phyloP scores from a whole-genome alignment of 1,284 basidiomycete genomes.

The Trichosporon asahii region DNA sequence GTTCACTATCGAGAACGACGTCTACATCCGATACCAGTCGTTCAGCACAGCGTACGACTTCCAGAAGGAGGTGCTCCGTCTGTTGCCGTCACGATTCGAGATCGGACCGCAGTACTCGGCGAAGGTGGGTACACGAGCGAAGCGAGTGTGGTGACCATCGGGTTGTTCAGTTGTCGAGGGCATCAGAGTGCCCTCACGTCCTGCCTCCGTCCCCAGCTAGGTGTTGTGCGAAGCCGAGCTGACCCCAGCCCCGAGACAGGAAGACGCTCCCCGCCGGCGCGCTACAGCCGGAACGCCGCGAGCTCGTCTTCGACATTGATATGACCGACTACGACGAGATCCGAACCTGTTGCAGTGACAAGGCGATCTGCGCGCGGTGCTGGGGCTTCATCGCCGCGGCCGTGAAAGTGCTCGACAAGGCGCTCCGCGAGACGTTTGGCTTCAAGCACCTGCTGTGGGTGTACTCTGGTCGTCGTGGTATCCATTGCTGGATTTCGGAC shows the following conservation, averaged over 20 bases:
- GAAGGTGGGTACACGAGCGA: conserved; percentile 58
- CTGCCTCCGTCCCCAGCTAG: background rate
- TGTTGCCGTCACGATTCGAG: conserved; percentile 90
- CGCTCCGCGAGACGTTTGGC: conserved; percentile 77
- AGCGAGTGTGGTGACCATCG: too few species aligned
- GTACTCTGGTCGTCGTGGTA: conserved; percentile 96
- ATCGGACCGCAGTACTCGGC: conserved; percentile 93
- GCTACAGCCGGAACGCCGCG: conserved; percentile 76
- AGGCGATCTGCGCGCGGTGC: conserved; percentile 87
- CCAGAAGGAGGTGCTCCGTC: conserved; percentile 78
- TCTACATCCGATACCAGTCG: conserved; percentile 93
- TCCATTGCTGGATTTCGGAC: conserved; percentile 97
- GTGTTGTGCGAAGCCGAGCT: background rate
- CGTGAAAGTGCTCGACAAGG: conserved; percentile 77
- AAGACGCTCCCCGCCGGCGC: conserved; percentile 74
- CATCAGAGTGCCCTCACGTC: too few species aligned
- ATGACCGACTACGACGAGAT: conserved; percentile 99
- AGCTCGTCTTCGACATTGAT: conserved; percentile 99
- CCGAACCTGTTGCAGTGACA: conserved; percentile 89
- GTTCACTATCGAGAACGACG: conserved; percentile 88
- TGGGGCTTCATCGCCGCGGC: conserved; percentile 95
- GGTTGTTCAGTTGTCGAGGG: too few species aligned
- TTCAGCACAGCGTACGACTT: conserved; percentile 82
- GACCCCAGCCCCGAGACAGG: conserved; percentile 74
- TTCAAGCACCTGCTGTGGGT: conserved; percentile 83